Percentiles rank a stretch among this genome's conserved stretches.
Conservation (phyloP, 257 asterid species). For the Solanum medicagineum region DNA sequence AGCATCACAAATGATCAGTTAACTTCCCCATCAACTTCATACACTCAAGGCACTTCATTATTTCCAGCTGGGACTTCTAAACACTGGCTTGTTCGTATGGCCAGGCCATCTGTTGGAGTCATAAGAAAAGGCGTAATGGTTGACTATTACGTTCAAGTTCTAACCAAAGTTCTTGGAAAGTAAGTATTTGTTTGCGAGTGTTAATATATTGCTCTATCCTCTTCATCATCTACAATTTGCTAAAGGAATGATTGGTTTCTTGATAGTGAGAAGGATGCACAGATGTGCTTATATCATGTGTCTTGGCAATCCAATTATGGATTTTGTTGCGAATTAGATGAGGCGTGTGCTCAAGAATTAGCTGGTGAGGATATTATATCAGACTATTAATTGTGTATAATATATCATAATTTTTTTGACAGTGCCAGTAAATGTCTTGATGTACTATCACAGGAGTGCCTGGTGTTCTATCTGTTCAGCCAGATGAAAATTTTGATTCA, state of each 20-base stretch:
- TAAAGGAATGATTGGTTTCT: conserved; percentile 4
- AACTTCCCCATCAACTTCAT: conserved; percentile 13
- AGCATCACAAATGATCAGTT: conserved; percentile 18
- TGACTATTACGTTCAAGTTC: conserved; percentile 64
- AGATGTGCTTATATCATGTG: conserved; percentile 82
- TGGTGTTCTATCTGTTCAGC: conserved; percentile 60
- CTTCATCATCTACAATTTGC: background rate
- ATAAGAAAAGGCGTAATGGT: conserved; percentile 54
- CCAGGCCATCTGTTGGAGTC: conserved; percentile 56
- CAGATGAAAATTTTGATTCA: conserved; percentile 53
- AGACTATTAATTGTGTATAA: background rate
- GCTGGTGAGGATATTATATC: conserved; percentile 39
- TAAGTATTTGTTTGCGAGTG: conserved; percentile 20
- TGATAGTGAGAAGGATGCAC: conserved; percentile 75
- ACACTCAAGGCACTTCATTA: conserved; percentile 18
- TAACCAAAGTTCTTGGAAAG: conserved; percentile 73
- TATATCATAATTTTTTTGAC: background rate
- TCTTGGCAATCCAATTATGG: conserved; percentile 69
- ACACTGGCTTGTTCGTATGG: conserved; percentile 65
- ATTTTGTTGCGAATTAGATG: conserved; percentile 85
- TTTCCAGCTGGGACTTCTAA: conserved; percentile 55
- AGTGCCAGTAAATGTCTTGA: background rate
- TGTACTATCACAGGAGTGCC: conserved; percentile 42
- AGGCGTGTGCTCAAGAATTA: conserved; percentile 60
- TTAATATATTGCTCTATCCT: background rate